Evolutionary conservation across 139 green algal species (phyloP).

Genomic region (Micractinium sp.): DNA sequence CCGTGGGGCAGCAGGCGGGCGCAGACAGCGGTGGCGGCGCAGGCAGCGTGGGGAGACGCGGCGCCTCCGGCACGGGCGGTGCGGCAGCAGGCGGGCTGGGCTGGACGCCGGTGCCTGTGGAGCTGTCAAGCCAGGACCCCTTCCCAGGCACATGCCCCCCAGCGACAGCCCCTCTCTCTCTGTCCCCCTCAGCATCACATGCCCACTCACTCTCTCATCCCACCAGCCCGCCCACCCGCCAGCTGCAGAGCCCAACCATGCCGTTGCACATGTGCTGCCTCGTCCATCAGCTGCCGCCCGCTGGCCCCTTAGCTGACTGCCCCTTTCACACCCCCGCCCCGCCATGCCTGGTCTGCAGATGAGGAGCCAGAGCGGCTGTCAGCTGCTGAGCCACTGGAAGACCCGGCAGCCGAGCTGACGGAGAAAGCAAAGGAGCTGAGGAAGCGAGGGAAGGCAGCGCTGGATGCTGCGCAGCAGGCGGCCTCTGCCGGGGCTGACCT

Average conservation of each 20-base stretch:
- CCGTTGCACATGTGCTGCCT: background rate
- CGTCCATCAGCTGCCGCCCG: background rate
- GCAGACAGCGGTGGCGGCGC: background rate
- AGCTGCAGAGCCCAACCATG: too few relatives aligned
- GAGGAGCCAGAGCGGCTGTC: background rate
- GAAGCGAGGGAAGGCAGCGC: background rate
- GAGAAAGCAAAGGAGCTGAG: background rate
- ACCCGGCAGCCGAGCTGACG: background rate
- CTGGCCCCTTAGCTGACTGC: background rate
- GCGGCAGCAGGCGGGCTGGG: background rate
- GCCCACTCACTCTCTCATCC: background rate
- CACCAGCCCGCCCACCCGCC: too few relatives aligned
- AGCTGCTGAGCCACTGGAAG: background rate
- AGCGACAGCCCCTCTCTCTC: background rate
- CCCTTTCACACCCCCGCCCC: background rate
- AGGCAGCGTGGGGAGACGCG: background rate
- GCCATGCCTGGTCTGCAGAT: background rate
- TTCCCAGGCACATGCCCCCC: constrained; percentile 6
- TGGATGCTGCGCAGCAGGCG: background rate
- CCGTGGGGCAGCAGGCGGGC: background rate
- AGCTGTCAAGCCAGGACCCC: background rate
- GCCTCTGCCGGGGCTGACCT: background rate
- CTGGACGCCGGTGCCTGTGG: background rate
- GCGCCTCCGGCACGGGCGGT: background rate
- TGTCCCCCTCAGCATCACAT: too few relatives aligned